These are phyloP conservation scores for Fusarium sororula DNA, from an alignment of 2,329 filamentous ascomycete species.

Conservation along the genomic window DNA sequence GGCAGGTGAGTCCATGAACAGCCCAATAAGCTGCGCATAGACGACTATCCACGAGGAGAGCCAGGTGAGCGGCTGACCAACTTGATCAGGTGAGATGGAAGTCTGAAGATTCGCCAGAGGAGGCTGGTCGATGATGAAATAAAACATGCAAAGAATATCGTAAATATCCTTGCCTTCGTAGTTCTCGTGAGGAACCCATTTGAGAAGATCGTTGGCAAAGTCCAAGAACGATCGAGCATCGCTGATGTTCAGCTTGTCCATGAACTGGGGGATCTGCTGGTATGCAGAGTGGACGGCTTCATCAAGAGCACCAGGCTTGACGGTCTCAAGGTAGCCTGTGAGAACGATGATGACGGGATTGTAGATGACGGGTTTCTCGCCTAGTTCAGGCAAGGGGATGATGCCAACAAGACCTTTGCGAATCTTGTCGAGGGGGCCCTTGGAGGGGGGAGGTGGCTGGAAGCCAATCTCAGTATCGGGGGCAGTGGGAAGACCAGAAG, in stretches of 20 bases:
- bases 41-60: slow-evolving; percentile 10
- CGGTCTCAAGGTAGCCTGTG: background rate
- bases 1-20: slow-evolving; percentile 6
- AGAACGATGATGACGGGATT: background rate
- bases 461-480: slow-evolving; percentile 10
- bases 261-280: slow-evolving; percentile 1
- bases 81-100: background rate
- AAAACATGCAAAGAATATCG: slow-evolving; percentile 3
- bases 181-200: slow-evolving; percentile 1
- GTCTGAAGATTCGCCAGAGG: background rate
- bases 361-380: background rate
- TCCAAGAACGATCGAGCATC: slow-evolving; percentile 2
- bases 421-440: background rate
- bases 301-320: background rate
- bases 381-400: background rate
- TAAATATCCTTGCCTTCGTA: slow-evolving; percentile 2
- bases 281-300: background rate
- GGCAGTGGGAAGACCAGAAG: slow-evolving; percentile 12
- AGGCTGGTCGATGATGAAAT: slow-evolving; percentile 3
- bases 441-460: background rate
- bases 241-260: slow-evolving; percentile 5
- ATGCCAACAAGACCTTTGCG: background rate
- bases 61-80: background rate
- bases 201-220: slow-evolving; percentile 11
- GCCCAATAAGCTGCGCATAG: slow-evolving; percentile 3